phyloP scores from a whole-genome alignment of 2,329 filamentous ascomycete species.

The Exophiala oligosperma region DNA sequence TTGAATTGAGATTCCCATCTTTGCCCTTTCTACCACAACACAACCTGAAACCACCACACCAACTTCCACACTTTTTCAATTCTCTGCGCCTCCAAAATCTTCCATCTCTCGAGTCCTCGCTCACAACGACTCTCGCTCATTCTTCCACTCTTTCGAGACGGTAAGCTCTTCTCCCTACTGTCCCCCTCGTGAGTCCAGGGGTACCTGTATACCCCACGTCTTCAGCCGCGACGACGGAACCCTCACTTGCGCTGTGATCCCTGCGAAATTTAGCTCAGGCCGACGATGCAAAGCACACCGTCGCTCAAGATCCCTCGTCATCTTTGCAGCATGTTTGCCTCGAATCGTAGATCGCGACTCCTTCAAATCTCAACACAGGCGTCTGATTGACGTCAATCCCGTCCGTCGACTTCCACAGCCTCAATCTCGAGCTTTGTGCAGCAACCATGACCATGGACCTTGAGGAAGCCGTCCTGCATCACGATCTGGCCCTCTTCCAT shows the following conservation, averaged over 20 bases:
- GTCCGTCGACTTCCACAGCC: conserved; percentile 2
- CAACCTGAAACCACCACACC: conserved; percentile 15
- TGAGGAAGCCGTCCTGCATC: not conserved
- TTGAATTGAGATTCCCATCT: conserved; percentile 10
- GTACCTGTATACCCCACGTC: conserved; percentile 22
- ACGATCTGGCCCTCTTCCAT: not conserved
- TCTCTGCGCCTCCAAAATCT: not conserved
- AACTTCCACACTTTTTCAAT: conserved; percentile 4
- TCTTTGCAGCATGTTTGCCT: not conserved
- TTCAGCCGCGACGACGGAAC: conserved; percentile 10
- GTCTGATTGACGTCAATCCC: conserved; percentile 24
- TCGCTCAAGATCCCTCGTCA: conserved; percentile 8
- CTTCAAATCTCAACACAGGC: conserved; percentile 11
- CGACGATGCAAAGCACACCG: not conserved
- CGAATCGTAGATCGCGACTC: not conserved
- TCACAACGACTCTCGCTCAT: conserved; percentile 8
- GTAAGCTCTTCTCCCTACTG: conserved; percentile 22
- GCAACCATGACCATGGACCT: conserved; percentile 3
- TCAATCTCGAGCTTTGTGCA: conserved; percentile 5
- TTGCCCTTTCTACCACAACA: conserved; percentile 3
- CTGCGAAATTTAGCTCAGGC: conserved; percentile 4
- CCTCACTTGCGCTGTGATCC: conserved; percentile 12
- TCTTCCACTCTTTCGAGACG: conserved; percentile 10
- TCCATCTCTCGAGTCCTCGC: conserved; percentile 13
- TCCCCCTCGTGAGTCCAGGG: conserved; percentile 13